Conservation (phyloP, 805 yeast species). For the Grigorovia transvaalensis region DNA sequence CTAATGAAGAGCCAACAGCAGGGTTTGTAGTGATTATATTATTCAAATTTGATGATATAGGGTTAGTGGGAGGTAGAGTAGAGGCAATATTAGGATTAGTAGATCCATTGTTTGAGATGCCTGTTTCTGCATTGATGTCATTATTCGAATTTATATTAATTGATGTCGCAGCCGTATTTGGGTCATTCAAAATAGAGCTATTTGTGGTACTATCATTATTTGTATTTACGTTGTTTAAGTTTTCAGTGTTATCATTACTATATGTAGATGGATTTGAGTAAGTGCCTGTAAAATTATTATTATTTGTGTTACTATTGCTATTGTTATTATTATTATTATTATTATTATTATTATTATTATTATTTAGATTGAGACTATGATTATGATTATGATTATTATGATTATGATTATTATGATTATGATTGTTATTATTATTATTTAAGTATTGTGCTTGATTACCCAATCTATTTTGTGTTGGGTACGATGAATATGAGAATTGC, state of each 20-base stretch:
- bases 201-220: not conserved
- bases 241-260: not conserved
- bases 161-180: not conserved
- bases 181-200: not conserved
- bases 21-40: not conserved
- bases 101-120: not conserved
- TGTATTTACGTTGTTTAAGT: not conserved
- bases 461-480: not conserved
- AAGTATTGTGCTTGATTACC: not conserved
- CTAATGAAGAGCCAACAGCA: not conserved
- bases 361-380: no score
- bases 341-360: not conserved
- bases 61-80: not conserved
- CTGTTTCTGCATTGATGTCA: not conserved
- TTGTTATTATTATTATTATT: not conserved
- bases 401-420: not conserved
- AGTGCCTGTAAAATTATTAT: not conserved
- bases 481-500: not conserved
- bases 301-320: not conserved
- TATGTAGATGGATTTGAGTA: not conserved
- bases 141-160: not conserved
- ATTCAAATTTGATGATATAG: not conserved
- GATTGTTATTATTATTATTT: not conserved
- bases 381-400: no score
- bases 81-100: not conserved